These are phyloP conservation scores for Colletotrichum sp. DNA, from an alignment of 2,329 filamentous ascomycete genomes.

Conservation along the genomic window DNA sequence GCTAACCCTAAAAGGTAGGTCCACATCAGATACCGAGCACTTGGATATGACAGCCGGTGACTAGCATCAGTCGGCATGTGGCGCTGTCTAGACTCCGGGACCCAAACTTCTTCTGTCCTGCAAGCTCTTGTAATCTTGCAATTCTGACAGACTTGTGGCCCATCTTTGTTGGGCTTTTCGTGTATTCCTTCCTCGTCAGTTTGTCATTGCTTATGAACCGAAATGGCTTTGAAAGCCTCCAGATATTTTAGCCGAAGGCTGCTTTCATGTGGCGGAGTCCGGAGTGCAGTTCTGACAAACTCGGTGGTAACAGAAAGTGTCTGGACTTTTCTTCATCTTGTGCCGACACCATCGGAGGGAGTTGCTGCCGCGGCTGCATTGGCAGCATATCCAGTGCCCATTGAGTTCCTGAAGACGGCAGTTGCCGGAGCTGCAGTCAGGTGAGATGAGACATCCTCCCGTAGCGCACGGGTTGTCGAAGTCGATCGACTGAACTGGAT, in stretches of 20 bases:
- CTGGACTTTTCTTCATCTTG: conserved; percentile 48
- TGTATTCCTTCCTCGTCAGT: neutral
- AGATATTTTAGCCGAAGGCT: neutral
- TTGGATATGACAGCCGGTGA: neutral
- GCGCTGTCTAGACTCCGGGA: neutral
- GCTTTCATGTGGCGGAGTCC: conserved; percentile 26
- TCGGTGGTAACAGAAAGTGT: conserved; percentile 58
- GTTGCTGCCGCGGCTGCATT: conserved; percentile 51
- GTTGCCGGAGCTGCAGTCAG: conserved; percentile 50
- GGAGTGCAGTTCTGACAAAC: conserved; percentile 49
- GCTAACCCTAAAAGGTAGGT: neutral
- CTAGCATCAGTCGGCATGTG: neutral
- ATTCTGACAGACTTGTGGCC: neutral
- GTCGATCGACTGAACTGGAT: conserved; percentile 35
- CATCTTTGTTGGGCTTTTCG: neutral
- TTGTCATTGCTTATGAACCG: neutral
- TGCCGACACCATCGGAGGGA: conserved; percentile 49
- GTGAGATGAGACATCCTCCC: conserved; percentile 49
- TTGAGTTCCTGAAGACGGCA: conserved; percentile 55
- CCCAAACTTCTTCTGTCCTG: neutral
- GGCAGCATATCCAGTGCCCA: conserved; percentile 55
- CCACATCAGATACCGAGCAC: neutral
- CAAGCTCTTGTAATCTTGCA: neutral
- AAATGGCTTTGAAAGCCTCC: neutral
- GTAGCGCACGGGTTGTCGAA: conserved; percentile 48